phyloP scores from a whole-genome alignment of 1,139 yeast genomes.

The Meyerozyma elateridarum region DNA sequence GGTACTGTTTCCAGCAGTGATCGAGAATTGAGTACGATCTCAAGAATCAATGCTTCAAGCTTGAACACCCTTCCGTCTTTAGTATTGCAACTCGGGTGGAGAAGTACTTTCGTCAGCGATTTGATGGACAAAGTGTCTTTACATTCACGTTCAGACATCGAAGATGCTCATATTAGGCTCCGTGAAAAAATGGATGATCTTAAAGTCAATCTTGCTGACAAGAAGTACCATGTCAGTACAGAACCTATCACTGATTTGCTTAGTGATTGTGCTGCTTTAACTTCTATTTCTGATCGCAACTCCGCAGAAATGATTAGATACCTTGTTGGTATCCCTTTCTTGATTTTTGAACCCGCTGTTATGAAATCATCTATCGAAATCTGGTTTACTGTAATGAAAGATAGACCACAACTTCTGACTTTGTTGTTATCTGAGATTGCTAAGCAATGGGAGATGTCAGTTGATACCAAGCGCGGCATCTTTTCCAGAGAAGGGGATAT shows the following conservation, averaged over 20 bases:
- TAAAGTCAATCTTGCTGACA: slow-evolving; percentile 10
- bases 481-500: slow-evolving; percentile 59
- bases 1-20: slow-evolving; percentile 65
- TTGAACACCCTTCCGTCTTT: slow-evolving; percentile 68
- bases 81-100: slow-evolving; percentile 76
- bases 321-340: slow-evolving; percentile 70
- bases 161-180: slow-evolving; percentile 23
- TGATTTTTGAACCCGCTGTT: slow-evolving; percentile 52
- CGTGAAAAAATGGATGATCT: slow-evolving; percentile 14
- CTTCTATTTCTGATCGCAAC: slow-evolving; percentile 41
- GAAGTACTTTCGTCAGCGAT: slow-evolving; percentile 46
- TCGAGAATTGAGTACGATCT: slow-evolving; percentile 43
- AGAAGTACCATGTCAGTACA: slow-evolving; percentile 13
- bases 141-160: slow-evolving; percentile 27
- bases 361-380: slow-evolving; percentile 67
- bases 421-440: slow-evolving; percentile 67
- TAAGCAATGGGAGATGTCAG: slow-evolving; percentile 62
- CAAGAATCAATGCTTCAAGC: slow-evolving; percentile 18
- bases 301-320: slow-evolving; percentile 52
- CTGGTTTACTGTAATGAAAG: slow-evolving; percentile 81
- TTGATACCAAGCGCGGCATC: slow-evolving; percentile 58
- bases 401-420: slow-evolving; percentile 51
- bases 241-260: slow-evolving; percentile 40
- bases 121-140: slow-evolving; percentile 33
- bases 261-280: slow-evolving; percentile 46